Conservation (phyloP, 306 rosid genomes). For the Aeschynomene evenia region DNA sequence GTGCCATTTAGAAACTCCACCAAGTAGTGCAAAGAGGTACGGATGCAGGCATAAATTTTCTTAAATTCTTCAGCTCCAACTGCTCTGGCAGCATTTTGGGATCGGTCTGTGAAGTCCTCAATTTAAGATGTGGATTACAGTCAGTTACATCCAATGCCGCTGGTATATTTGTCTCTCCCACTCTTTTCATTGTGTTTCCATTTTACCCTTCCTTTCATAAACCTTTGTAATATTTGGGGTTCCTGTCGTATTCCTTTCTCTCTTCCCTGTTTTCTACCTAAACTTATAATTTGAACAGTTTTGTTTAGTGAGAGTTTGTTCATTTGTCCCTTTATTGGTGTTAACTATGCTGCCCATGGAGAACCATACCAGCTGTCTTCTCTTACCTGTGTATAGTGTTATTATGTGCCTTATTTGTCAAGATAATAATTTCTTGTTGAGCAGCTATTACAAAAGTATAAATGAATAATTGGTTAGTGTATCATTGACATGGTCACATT, state of each 20-base stretch:
- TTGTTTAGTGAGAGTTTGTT: slow-evolving; percentile 49
- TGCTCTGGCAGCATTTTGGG: slow-evolving; percentile 47
- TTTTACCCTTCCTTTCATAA: no score
- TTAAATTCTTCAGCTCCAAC: slow-evolving; percentile 31
- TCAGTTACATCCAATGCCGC: no score
- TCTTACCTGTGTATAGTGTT: neutral
- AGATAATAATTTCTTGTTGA: neutral
- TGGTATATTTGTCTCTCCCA: no score
- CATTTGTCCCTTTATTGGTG: slow-evolving; percentile 45
- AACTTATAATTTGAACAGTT: neutral
- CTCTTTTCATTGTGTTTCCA: no score
- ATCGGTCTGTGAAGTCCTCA: slow-evolving; percentile 50
- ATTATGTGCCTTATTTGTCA: neutral
- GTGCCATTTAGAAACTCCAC: slow-evolving; percentile 23
- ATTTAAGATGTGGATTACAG: no score
- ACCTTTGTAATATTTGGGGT: no score
- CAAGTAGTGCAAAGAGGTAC: slow-evolving; percentile 30
- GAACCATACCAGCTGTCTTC: neutral
- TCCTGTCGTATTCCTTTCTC: neutral
- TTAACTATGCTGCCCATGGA: slow-evolving; percentile 80
- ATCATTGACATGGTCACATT: neutral
- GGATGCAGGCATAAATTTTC: slow-evolving; percentile 36
- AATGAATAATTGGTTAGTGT: neutral
- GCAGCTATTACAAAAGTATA: neutral
- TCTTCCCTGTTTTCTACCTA: neutral